Conservation (phyloP, 768 basidiomycete genomes). For the button mushroom (Agaricus bisporus) region DNA sequence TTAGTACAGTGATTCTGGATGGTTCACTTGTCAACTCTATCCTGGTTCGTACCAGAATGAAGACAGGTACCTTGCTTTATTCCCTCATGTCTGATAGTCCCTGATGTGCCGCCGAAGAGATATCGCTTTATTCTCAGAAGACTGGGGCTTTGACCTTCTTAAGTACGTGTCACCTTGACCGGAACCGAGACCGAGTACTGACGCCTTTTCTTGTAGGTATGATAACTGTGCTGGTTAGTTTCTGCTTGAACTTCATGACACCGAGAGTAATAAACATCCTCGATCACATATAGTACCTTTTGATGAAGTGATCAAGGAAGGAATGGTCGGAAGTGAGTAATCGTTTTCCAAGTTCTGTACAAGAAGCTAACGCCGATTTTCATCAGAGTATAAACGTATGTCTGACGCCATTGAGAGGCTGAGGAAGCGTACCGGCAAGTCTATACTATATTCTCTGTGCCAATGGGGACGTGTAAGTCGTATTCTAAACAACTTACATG, state of each 20-base stretch:
- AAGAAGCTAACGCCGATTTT: not conserved
- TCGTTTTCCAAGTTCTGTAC: not conserved
- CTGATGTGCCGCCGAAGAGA: conserved; percentile 31
- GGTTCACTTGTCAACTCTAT: conserved; percentile 61
- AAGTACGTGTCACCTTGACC: not conserved
- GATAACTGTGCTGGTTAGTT: conserved; percentile 53
- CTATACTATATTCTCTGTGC: conserved; percentile 54
- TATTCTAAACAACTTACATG: not conserved
- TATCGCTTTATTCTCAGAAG: conserved; percentile 43
- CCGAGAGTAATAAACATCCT: not conserved
- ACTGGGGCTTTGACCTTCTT: conserved; percentile 53
- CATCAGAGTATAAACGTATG: conserved; percentile 46
- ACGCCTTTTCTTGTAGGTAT: conserved; percentile 29
- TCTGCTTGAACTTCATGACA: not conserved
- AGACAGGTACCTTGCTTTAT: conserved; percentile 29
- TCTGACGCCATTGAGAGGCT: conserved; percentile 48
- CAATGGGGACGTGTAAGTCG: conserved; percentile 58
- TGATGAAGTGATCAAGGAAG: conserved; percentile 47
- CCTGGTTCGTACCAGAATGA: conserved; percentile 67
- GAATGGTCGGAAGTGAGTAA: conserved; percentile 37
- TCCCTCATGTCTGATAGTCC: not conserved
- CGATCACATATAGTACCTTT: conserved; percentile 36
- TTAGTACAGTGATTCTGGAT: conserved; percentile 63
- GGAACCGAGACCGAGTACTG: not conserved
- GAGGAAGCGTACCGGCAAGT: conserved; percentile 38